These are phyloP conservation scores for Melanogaster broomeanus DNA, from an alignment of 768 basidiomycete species.

Conservation along the genomic window DNA sequence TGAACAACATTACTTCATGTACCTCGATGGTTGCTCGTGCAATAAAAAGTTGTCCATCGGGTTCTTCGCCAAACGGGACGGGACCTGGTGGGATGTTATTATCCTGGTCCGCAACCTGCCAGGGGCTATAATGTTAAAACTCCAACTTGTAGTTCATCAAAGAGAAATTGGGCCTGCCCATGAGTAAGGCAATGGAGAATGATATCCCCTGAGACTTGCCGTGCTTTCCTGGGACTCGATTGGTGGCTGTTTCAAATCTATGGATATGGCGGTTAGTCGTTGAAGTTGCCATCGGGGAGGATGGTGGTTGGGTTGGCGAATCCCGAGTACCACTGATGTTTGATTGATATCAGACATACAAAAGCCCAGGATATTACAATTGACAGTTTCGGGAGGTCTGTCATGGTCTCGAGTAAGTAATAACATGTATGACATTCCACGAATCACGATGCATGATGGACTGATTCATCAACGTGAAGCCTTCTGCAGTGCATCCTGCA, in stretches of 20 bases:
- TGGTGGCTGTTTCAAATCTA: too few species aligned
- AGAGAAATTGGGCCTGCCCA: slow-evolving; percentile 12
- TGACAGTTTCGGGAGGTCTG: too few species aligned
- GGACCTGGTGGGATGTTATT: slow-evolving; percentile 22
- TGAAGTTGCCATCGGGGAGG: not conserved
- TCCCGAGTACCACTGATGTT: too few species aligned
- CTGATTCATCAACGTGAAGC: too few species aligned
- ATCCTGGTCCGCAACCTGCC: not conserved
- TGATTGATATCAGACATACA: too few species aligned
- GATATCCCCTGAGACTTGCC: not conserved
- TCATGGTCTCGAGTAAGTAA: too few species aligned
- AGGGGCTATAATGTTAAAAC: slow-evolving; percentile 12
- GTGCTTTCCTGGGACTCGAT: not conserved
- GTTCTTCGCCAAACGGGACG: slow-evolving; percentile 9
- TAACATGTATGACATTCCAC: too few species aligned
- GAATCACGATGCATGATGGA: too few species aligned
- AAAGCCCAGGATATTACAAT: too few species aligned
- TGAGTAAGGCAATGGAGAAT: slow-evolving; percentile 5
- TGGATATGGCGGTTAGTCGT: not conserved
- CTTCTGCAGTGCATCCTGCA: too few species aligned
- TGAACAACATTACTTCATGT: not conserved
- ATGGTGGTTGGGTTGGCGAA: too few species aligned
- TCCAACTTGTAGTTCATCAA: not conserved
- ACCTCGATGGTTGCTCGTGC: slow-evolving; percentile 19
- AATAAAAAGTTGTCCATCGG: slow-evolving; percentile 15